These are phyloP conservation scores for Crithidia bombi DNA, from an alignment of 208 protist genomes.

Conservation along the genomic window DNA sequence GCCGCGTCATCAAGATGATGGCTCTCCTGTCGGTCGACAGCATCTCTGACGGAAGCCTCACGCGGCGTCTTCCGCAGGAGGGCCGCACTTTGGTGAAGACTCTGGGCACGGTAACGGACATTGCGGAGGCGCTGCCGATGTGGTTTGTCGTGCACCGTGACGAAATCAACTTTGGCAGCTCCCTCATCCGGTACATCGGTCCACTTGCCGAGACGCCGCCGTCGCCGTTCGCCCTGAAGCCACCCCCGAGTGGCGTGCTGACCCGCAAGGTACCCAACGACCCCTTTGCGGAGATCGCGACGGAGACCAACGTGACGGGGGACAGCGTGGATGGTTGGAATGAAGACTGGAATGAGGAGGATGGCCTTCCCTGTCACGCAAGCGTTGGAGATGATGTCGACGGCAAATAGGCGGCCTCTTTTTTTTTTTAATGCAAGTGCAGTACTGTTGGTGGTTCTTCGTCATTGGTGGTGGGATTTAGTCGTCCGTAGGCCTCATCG, in stretches of 20 bases:
- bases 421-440: not conserved
- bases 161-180: constrained; percentile 32
- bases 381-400: not conserved
- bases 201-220: constrained; percentile 18
- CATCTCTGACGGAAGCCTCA: constrained; percentile 45
- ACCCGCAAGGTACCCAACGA: constrained; percentile 39
- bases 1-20: constrained; percentile 68
- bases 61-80: constrained; percentile 46
- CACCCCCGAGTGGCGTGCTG: constrained; percentile 7
- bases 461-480: too few species aligned
- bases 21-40: constrained; percentile 62
- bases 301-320: constrained; percentile 2
- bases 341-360: constrained; percentile 42
- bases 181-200: constrained; percentile 85
- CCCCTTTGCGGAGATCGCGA: constrained; percentile 26
- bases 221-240: constrained; percentile 20
- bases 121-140: constrained; percentile 78
- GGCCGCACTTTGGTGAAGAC: constrained; percentile 48
- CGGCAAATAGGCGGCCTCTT: not conserved
- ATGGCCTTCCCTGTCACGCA: not conserved
- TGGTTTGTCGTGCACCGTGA: constrained; percentile 82
- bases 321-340: constrained; percentile 26
- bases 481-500: too few species aligned
- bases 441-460: too few species aligned
- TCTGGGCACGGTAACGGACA: constrained; percentile 48